These are phyloP conservation scores for Dictyostelium intermedium DNA, from an alignment of 78 protist species.

Conservation along the genomic window DNA sequence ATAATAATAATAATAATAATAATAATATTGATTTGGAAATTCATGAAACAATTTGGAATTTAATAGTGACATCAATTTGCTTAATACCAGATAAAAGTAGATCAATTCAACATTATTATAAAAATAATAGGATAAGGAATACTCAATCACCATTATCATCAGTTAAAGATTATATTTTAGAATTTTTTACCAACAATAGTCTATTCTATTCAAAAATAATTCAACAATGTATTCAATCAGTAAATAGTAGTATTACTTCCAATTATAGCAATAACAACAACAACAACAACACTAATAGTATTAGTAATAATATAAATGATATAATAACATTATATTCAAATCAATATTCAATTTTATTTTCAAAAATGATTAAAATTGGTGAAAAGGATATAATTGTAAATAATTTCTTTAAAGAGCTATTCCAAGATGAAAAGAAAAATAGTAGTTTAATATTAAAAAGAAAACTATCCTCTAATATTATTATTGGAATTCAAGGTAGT, in stretches of 20 bases:
- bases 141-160: background rate
- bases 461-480: background rate
- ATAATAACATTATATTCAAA: background rate
- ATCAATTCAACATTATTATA: constrained; percentile 5
- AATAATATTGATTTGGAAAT: background rate
- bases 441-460: background rate
- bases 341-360: background rate
- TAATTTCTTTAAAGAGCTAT: background rate
- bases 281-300: background rate
- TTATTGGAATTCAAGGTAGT: constrained; percentile 13
- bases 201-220: constrained; percentile 15
- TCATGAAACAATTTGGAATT: background rate
- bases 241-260: background rate
- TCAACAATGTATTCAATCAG: background rate
- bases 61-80: background rate
- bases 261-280: background rate
- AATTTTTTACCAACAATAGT: background rate
- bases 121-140: background rate
- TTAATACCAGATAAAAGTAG: constrained; percentile 30
- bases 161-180: background rate
- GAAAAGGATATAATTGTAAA: constrained; percentile 12
- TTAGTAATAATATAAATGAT: background rate
- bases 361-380: constrained; percentile 43
- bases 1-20: background rate
- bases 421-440: background rate